A percentile compares a stretch with the other conserved stretches of the same genome.
These are phyloP conservation scores for Sporothrix dimorphospora DNA, from an alignment of 2,329 filamentous ascomycete species.

Conservation along the genomic window DNA sequence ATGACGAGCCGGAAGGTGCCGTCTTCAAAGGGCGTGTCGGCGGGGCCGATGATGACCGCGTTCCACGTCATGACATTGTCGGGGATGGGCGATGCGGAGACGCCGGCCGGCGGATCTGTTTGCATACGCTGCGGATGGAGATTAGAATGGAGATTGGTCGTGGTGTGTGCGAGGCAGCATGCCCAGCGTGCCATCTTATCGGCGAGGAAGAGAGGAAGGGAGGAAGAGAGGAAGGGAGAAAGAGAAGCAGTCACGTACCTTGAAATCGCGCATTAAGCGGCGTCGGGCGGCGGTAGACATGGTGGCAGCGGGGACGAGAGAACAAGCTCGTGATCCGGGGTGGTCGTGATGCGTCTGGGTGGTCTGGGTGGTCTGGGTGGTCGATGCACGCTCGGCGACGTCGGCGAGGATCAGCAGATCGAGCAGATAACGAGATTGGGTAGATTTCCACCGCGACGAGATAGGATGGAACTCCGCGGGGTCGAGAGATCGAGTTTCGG, in stretches of 20 bases:
- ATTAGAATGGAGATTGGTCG: conserved; percentile 22
- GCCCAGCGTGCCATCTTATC: not conserved
- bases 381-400: not conserved
- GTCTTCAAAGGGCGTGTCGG: conserved; percentile 97
- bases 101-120: conserved; percentile 94
- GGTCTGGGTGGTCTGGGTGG: not conserved
- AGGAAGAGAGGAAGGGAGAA: too few species aligned
- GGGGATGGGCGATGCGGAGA: conserved; percentile 92
- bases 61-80: conserved; percentile 99
- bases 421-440: not conserved
- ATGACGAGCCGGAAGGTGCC: conserved; percentile 97
- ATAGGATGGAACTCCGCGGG: not conserved
- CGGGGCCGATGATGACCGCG: conserved; percentile 94
- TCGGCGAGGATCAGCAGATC: conserved; percentile 4
- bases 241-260: conserved; percentile 58
- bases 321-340: not conserved
- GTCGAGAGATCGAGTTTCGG: not conserved
- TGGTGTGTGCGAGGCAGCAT: too few species aligned
- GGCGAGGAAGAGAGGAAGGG: not conserved
- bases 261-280: conserved; percentile 98
- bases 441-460: not conserved
- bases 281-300: conserved; percentile 92
- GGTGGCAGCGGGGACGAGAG: conserved; percentile 24
- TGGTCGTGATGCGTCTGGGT: not conserved
- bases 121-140: conserved; percentile 79